Evolutionary conservation across 2,329 filamentous ascomycete genomes (phyloP), one percentile per base, ranked within the genome.

Genomic region (Fusarium acutatum): DNA sequence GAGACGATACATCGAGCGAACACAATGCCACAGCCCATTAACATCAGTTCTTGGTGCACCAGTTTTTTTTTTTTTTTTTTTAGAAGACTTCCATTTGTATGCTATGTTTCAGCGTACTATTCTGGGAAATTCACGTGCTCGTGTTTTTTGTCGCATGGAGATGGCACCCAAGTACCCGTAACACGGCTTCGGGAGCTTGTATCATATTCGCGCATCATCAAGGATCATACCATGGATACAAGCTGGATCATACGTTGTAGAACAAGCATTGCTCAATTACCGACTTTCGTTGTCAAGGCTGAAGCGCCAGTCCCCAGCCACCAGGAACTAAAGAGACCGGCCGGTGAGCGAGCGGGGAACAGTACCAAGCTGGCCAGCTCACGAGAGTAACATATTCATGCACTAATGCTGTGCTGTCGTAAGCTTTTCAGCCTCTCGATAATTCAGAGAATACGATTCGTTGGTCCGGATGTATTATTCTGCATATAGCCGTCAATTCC

Each of bases 331-430:
- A 37, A 26, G 46, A 20, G 24, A 50, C 64, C 54, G 65, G 54
- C 64, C 54, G 65, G 54, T 62, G 65, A 67, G 64, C 10, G 37
- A 66, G 64, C 35, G 64, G 63, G 63, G 64, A 28, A 38, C 35
- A n/a, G 28, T 41, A 28, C 26, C 50, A 41, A 32, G 28, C 22
- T 13, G 28, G 11, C 22, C 15, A 52, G 43, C 26, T 30, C 52
- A 46, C 13, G 40, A 34, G 34, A 46, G 35, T 37, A 43, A 43
- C 54, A 38, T 35, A 60, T 62, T 43, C 15, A 68, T 53, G 54
- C 46, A 53, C 40, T 68, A 67, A 38, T 28, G 37, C 9, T n/a
- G 32, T 50, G 20, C 38, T 22, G 34, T n/a, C 28, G 40, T 34
- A 24, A 26, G 40, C 28, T 6, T 24, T 26, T 50, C 32, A 64